Conservation (phyloP, 2,329 filamentous ascomycete species). For the Apiospora phragmitis region DNA sequence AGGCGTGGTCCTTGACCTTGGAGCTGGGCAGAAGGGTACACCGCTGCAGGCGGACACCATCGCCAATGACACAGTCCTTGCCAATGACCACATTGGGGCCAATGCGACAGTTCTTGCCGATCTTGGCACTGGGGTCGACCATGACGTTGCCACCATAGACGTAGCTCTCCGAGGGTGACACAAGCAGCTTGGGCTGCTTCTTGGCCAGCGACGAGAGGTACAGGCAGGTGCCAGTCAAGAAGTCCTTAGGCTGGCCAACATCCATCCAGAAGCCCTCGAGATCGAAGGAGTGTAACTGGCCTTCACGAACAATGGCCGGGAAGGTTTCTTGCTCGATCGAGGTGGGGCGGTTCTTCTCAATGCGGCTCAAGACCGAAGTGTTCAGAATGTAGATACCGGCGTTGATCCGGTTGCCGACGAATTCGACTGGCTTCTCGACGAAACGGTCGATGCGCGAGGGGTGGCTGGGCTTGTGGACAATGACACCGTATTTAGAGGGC, state of each 20-base stretch:
- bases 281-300: conserved; percentile 92
- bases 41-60: conserved; percentile 91
- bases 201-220: conserved; percentile 93
- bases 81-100: conserved; percentile 97
- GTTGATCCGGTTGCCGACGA: conserved; percentile 98
- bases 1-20: conserved; percentile 98
- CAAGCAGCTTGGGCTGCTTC: conserved; percentile 83
- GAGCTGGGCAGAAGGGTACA: conserved; percentile 86
- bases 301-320: conserved; percentile 87
- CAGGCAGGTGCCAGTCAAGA: conserved; percentile 91
- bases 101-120: conserved; percentile 97
- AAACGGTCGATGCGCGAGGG: conserved; percentile 94
- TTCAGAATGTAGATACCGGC: conserved; percentile 98
- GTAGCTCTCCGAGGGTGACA: conserved; percentile 71
- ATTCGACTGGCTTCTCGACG: conserved; percentile 98
- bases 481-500: conserved; percentile 97
- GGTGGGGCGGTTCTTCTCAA: conserved; percentile 86
- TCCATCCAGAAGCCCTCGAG: conserved; percentile 99
- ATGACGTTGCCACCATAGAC: conserved; percentile 94
- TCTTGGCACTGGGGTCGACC: conserved; percentile 91
- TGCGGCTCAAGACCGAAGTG: conserved; percentile 84
- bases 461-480: conserved; percentile 95
- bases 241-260: conserved; percentile 97
- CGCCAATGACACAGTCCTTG: conserved; percentile 86
- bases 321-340: conserved; percentile 99